Conservation (phyloP, 2,329 filamentous ascomycete species). For the Fusarium hostae region DNA sequence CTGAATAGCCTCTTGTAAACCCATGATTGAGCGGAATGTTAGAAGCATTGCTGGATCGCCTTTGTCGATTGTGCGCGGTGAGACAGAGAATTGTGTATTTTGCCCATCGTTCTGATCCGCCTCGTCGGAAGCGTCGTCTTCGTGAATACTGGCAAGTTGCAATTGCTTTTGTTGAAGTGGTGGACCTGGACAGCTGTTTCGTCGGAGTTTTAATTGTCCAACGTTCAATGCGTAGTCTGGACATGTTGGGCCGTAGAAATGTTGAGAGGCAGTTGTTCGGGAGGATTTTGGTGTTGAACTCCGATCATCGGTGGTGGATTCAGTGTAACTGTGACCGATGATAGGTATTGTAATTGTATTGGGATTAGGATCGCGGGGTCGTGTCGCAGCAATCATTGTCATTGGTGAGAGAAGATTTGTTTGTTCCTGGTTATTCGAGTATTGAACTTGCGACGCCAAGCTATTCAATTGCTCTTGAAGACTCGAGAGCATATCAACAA, state of each 20-base stretch:
- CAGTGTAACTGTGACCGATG: not conserved
- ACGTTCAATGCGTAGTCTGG: constrained; percentile 45
- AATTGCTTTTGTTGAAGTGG: constrained; percentile 22
- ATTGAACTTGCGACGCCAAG: constrained; percentile 17
- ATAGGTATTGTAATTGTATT: not conserved
- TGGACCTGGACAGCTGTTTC: not conserved
- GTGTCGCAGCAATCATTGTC: not conserved
- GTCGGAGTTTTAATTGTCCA: constrained; percentile 34
- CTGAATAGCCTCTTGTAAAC: constrained; percentile 15
- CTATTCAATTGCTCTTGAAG: constrained; percentile 24
- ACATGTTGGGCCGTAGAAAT: constrained; percentile 43
- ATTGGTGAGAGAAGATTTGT: constrained; percentile 8
- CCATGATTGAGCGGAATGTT: constrained; percentile 18
- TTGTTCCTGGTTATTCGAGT: not conserved
- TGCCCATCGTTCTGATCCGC: not conserved
- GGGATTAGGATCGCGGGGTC: not conserved
- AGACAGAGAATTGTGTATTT: not conserved
- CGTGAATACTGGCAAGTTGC: constrained; percentile 27
- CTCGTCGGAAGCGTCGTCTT: constrained; percentile 15
- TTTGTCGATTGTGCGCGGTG: constrained; percentile 9
- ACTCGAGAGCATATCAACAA: constrained; percentile 24
- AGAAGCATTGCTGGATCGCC: constrained; percentile 20
- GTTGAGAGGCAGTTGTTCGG: constrained; percentile 6
- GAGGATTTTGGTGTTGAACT: not conserved
- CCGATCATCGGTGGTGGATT: not conserved